Conservation (phyloP, 345 rosid genomes). For the Brassica nigra region DNA sequence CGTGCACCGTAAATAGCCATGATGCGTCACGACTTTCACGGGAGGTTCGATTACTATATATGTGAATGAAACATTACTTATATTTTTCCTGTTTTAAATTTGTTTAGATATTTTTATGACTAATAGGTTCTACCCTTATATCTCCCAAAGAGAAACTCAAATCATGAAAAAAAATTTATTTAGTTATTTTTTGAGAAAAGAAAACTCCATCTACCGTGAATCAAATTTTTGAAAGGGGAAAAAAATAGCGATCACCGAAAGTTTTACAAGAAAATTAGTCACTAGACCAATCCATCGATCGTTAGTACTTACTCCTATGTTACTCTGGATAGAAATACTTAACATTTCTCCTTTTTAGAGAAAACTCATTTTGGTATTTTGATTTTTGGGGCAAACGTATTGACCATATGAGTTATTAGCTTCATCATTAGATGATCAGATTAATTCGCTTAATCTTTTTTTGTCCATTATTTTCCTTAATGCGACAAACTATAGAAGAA, state of each 20-base stretch:
- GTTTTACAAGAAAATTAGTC: too few relatives aligned
- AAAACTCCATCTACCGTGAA: too few relatives aligned
- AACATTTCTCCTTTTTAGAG: neutral
- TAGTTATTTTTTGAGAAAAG: too few relatives aligned
- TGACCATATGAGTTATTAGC: neutral
- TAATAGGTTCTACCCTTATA: neutral
- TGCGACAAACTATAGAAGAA: constrained; percentile 29
- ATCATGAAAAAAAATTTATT: too few relatives aligned
- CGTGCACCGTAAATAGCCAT: constrained; percentile 26
- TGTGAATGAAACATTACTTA: neutral
- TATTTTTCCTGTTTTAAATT: neutral
- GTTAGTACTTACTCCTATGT: too few relatives aligned
- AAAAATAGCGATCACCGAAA: too few relatives aligned
- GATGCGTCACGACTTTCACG: constrained; percentile 33
- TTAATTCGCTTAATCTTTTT: neutral
- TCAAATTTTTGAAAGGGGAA: too few relatives aligned
- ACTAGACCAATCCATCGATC: too few relatives aligned
- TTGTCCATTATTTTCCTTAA: constrained; percentile 31
- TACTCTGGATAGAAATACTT: neutral
- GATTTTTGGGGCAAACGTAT: neutral
- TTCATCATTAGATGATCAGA: neutral
- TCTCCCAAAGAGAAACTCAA: too few relatives aligned
- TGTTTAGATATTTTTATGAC: neutral
- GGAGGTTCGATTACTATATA: constrained; percentile 12
- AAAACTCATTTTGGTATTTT: neutral